A percentile compares a stretch with the other conserved stretches of the same genome.
phyloP scores from a whole-genome alignment of 352 stramenopile genomes.

The Pythium graminicola region DNA sequence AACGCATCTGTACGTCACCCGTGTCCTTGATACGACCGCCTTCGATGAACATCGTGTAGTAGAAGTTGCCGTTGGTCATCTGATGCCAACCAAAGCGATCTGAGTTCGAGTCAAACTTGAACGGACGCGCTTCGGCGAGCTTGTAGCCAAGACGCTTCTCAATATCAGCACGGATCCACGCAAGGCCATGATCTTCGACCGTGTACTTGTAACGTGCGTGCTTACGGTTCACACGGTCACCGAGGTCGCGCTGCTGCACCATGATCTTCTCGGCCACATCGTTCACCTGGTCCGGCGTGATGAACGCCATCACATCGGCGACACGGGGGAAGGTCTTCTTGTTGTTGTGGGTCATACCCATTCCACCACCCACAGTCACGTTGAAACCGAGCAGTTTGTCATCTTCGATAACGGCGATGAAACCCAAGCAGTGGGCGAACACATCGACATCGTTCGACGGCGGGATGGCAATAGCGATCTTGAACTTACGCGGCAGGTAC shows the following conservation, averaged over 20 bases:
- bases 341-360: conserved; percentile 98
- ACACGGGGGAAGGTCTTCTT: conserved; percentile 94
- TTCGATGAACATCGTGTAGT: conserved; percentile 83
- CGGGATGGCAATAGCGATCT: conserved; percentile 96
- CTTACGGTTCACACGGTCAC: conserved; percentile 95
- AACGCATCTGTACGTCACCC: conserved; percentile 74
- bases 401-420: conserved; percentile 90
- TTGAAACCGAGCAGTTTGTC: conserved; percentile 92
- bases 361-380: conserved; percentile 94
- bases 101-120: conserved; percentile 62
- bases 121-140: conserved; percentile 75
- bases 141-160: conserved; percentile 94
- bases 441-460: conserved; percentile 97
- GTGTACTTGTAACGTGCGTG: conserved; percentile 98
- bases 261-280: conserved; percentile 92
- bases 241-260: conserved; percentile 93
- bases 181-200: conserved; percentile 94
- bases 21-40: conserved; percentile 93
- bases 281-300: conserved; percentile 89
- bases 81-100: conserved; percentile 79
- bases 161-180: conserved; percentile 90
- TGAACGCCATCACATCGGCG: conserved; percentile 95
- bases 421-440: conserved; percentile 96
- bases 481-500: conserved; percentile 98
- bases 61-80: conserved; percentile 56